Evolutionary conservation across 371 early-diverging fungal species (phyloP), one percentile per base, ranked within the genome.

Genomic region (Circinella minor): DNA sequence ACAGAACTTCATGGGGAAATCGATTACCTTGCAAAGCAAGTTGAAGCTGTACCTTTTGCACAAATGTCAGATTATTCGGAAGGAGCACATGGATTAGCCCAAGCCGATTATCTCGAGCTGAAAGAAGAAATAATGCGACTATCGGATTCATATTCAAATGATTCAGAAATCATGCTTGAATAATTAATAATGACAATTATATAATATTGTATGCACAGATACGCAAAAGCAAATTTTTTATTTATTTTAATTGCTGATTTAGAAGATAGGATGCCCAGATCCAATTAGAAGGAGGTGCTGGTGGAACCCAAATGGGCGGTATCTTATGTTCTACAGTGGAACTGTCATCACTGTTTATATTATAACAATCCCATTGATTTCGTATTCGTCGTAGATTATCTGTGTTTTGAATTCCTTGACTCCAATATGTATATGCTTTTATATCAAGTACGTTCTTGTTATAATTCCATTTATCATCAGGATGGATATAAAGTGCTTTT

Each of bases 41-140:
- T 85, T 39, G 68, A 77, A 36, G 68, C 63, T 10, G 74, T 86
- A 8, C 59, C 79, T 8, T 76, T 77, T 55, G 71, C 75, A 11
- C 79, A 85, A n/a, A 68, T 86, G 64, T 71, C 76, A 0, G 86
- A 86, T 49, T 89, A 82, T 59, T 71, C 77, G 3, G 77, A 83
- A 49, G 82, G 86, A 13, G 79, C 74, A 14, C 67, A 71, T 55
- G 85, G 84, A 0, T 69, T 86, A 11, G 75, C 63, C 2, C 66
- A 57, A 11, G 86, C 84, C 46, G 88, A 89, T 48, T 82, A 82
- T 66, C 65, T 68, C 18, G 86, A 86, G 49, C 71, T 74, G 18
- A 86, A 88, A 57, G 89, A 89, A 49, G 62, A 65, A 4, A 55
- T 89, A 49, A 71, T 86, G 46, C 75, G 79, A 4, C 68, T 86